Evolutionary conservation across 164 flowering plant genomes (phyloP).

Genomic region (Dillenia suffruticosa): DNA sequence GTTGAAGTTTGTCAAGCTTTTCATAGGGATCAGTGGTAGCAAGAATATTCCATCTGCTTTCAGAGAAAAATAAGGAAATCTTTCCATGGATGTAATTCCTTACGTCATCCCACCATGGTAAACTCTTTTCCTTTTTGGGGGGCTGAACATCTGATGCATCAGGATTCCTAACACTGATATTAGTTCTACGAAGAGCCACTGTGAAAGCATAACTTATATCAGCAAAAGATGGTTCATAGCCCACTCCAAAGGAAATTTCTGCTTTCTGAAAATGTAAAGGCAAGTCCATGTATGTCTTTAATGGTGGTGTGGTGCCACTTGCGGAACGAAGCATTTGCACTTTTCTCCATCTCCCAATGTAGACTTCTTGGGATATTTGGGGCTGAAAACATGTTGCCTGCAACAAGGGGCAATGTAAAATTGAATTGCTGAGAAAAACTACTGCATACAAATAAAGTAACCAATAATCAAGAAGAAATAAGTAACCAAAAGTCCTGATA

Average conservation of each 20-base stretch:
- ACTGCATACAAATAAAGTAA: neutral
- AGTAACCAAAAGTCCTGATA: too few relatives aligned
- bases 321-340: slow-evolving; percentile 85
- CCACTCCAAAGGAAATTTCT: slow-evolving; percentile 84
- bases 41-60: slow-evolving; percentile 65
- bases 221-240: slow-evolving; percentile 89
- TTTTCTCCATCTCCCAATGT: slow-evolving; percentile 92
- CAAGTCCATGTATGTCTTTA: slow-evolving; percentile 82
- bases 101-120: slow-evolving; percentile 99
- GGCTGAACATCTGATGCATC: slow-evolving; percentile 30
- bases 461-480: too few relatives aligned
- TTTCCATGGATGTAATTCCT: slow-evolving; percentile 91
- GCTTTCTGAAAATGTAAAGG: slow-evolving; percentile 75
- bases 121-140: slow-evolving; percentile 86
- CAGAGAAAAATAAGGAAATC: slow-evolving; percentile 49
- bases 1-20: slow-evolving; percentile 74
- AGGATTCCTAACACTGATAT: slow-evolving; percentile 55
- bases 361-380: slow-evolving; percentile 85
- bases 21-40: slow-evolving; percentile 96
- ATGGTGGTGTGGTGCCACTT: slow-evolving; percentile 95
- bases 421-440: slow-evolving; percentile 1
- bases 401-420: slow-evolving; percentile 9
- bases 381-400: slow-evolving; percentile 98
- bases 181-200: slow-evolving; percentile 97
- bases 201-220: slow-evolving; percentile 96